Evolutionary conservation across 108 stramenopile genomes (phyloP), one percentile per base, ranked within the genome.

Genomic region (Aureococcus anophagefferens): DNA sequence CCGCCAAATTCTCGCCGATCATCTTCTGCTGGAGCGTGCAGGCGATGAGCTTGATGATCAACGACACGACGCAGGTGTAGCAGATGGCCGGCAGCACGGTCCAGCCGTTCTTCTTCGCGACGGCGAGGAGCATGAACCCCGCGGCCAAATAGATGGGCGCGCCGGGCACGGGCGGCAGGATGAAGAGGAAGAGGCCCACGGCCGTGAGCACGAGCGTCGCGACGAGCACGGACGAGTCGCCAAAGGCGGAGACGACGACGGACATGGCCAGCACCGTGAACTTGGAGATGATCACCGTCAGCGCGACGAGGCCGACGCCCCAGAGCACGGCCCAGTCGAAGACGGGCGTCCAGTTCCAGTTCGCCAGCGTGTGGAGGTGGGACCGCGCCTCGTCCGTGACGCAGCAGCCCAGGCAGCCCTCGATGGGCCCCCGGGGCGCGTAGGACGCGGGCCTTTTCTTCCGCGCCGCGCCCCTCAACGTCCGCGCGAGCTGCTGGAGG

Each of bases 111-210:
- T 77, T 70, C 59, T 82, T 62, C 31, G 84, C 88, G 29, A 67
- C 72, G 4, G 78, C 77, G 0, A 80, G 62, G 62, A 86, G 69
- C 4, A 88, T 80, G 73, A 88, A 83, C 25, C 88, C 88, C 34
- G 83, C 77, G 28, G 83, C 76, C 71, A 86, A 67, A 71, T 88
- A 88, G 33, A 88, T 80, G 31, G 88, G 88, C 29, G 83, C 82
- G 17, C 85, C 85, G 33, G 88, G 88, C 30, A 88, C 84, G 18
- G 86, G 86, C 35, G 88, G 88, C 28, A 86, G 72, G 30, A 86
- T 75, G 67, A 88, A 88, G 81, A 87, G 80, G 30, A 73, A 37
- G 33, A 83, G 64, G 31, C 84, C 86, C 40, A 87, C 80, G 59
- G 66, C 84, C 5, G 69, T 63, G 46, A 81, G 74, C 17, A 87